phyloP scores from a whole-genome alignment of 192 early-diverging fungal species.

The Podila epigama region DNA sequence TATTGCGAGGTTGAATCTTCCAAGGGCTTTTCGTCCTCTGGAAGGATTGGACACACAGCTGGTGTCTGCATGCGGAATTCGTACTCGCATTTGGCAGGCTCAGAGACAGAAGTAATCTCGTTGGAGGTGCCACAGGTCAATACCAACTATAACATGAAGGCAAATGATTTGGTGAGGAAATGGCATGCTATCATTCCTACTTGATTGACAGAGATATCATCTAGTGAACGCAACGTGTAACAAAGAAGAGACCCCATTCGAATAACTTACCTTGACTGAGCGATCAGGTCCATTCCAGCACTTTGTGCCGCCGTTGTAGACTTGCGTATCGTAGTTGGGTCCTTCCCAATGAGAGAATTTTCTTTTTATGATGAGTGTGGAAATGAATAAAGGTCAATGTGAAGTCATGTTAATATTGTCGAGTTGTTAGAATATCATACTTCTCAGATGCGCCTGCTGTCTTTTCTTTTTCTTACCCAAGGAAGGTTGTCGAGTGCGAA shows the following conservation, averaged over 20 bases:
- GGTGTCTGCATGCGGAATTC: slow-evolving; percentile 76
- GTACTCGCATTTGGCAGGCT: slow-evolving; percentile 97
- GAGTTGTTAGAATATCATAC: no score
- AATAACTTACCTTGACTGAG: no score
- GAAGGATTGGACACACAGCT: slow-evolving; percentile 70
- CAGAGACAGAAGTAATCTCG: slow-evolving; percentile 73
- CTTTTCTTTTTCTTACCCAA: slow-evolving; percentile 61
- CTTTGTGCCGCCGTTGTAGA: slow-evolving; percentile 74
- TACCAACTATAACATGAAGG: slow-evolving; percentile 60
- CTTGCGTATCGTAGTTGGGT: slow-evolving; percentile 63
- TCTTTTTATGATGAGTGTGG: slow-evolving; percentile 20
- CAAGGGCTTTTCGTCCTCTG: background rate
- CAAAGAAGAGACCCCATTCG: no score
- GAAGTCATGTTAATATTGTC: no score
- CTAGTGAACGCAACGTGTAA: no score
- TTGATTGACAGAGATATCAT: no score
- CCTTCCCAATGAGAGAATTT: slow-evolving; percentile 62
- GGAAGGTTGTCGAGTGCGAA: slow-evolving; percentile 61
- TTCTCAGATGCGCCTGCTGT: no score
- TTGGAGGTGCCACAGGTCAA: slow-evolving; percentile 73
- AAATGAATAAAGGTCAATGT: background rate
- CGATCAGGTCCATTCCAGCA: slow-evolving; percentile 98
- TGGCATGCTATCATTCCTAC: no score
- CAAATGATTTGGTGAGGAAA: no score
- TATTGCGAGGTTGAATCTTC: background rate